Evolutionary conservation across 2,329 filamentous ascomycete genomes (phyloP), one percentile per base, ranked within the genome.

Genomic region (Scleromitrula shiraiana): DNA sequence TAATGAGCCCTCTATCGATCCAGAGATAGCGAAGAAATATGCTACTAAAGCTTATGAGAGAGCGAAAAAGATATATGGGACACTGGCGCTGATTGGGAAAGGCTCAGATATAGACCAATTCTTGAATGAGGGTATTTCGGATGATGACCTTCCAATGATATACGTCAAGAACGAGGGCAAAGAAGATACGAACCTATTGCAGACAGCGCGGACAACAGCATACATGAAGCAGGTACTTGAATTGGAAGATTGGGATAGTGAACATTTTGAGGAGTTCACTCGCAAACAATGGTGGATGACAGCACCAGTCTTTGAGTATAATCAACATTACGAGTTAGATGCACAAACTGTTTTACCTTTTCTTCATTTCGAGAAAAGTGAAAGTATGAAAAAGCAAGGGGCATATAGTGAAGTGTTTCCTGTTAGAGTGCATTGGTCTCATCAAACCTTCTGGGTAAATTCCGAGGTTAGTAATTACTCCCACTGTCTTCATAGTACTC

Each of bases 401-500:
- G 55, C 52, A 2, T 60, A 53, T 27, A 53, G 58, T 17, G 46
- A 52, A 7, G 56, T 60, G 1, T 60, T 38, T n/a, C 29, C 47
- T 5, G 54, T 56, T 1, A 17, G 37, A 12, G 38, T 59, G 8
- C 56, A 59, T 43, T 47, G 51, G 9, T 49, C 54, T 17, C 58
- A 60, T 42, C 56, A 60, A n/a, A n/a, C 46, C 0, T 53, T 58
- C 23, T 56, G 50, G 46, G 4, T 5, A 22, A 35, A 30, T 22
- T 27, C 19, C 22, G 19, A 29, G 24, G 20, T 37, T 23, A 22
- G 14, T 37, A 3, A 5, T 3, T 6, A 2, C n/a, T 4, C 5
- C 2, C 4, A 8, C 3, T 10, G 12, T 9, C 7, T 15, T 1
- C 3, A 19, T 10, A 14, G 1, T 20, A 33, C 27, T 52, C 30